Percentiles rank a stretch among this genome's conserved stretches.
phyloP scores from a whole-genome alignment of 805 yeast genomes.

The Blastobotrys americana region DNA sequence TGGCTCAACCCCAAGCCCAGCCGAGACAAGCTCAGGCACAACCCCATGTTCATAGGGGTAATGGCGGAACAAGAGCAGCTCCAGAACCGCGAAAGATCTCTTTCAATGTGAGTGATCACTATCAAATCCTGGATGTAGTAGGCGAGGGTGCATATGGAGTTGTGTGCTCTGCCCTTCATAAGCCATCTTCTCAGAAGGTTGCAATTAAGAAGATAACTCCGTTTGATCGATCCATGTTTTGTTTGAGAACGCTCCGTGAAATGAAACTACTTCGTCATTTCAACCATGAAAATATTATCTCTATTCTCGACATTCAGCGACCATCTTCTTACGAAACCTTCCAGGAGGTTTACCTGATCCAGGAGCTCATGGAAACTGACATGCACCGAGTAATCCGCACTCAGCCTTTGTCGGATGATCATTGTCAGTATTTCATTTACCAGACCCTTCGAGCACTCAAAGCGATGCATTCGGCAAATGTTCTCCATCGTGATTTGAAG shows the following conservation, averaged over 20 bases:
- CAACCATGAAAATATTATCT: constrained; percentile 87
- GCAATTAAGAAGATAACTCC: constrained; percentile 95
- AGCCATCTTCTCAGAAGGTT: constrained; percentile 80
- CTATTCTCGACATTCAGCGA: constrained; percentile 80
- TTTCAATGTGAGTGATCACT: constrained; percentile 82
- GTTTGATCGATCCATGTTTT: constrained; percentile 80
- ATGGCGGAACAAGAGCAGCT: neutral
- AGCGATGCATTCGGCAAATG: constrained; percentile 89
- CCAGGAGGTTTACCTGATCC: constrained; percentile 73
- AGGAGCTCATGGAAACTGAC: constrained; percentile 95
- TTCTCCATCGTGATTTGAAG: constrained; percentile 86
- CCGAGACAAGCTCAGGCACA: constrained; percentile 1
- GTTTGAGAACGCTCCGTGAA: constrained; percentile 83
- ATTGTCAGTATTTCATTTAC: constrained; percentile 86
- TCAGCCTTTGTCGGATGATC: constrained; percentile 83
- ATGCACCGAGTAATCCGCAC: constrained; percentile 94
- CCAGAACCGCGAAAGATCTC: constrained; percentile 36
- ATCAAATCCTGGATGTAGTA: constrained; percentile 73
- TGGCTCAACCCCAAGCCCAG: constrained; percentile 2
- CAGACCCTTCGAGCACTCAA: constrained; percentile 87
- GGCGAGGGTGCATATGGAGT: constrained; percentile 98
- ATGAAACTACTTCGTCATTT: constrained; percentile 82
- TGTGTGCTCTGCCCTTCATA: constrained; percentile 81
- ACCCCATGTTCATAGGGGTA: neutral
- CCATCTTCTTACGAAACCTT: constrained; percentile 71